Conservation (phyloP, 2,329 filamentous ascomycete genomes). For the Daldinia sp. region DNA sequence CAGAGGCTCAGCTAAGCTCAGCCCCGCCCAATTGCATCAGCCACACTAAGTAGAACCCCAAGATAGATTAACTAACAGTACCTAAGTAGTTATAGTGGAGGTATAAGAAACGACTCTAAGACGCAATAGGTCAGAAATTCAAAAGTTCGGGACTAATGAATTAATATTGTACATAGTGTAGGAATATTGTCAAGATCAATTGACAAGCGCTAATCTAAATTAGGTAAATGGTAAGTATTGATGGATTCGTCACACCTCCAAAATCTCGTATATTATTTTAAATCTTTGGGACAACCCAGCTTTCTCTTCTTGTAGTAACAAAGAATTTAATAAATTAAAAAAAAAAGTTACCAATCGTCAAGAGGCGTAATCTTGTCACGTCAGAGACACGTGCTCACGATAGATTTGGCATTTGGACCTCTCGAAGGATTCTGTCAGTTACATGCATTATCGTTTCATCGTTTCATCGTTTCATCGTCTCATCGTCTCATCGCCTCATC, state of each 20-base stretch:
- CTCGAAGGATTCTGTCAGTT: constrained; percentile 30
- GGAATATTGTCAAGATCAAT: no score
- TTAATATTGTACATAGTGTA: no score
- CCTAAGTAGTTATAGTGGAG: no score
- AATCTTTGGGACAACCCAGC: background rate
- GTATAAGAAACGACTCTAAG: no score
- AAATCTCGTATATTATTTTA: background rate
- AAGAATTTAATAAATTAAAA: no score
- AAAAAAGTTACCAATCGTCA: background rate
- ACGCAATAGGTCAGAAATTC: no score
- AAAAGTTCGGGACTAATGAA: no score
- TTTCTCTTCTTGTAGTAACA: no score
- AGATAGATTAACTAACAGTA: background rate
- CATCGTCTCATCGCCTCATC: no score
- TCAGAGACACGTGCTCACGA: constrained; percentile 27
- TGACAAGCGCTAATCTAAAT: no score
- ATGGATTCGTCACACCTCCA: background rate
- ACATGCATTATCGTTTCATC: constrained; percentile 33
- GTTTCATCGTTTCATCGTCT: constrained; percentile 37
- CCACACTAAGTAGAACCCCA: background rate
- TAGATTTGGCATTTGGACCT: constrained; percentile 12
- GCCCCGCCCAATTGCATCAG: constrained; percentile 12
- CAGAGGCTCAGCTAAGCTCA: constrained; percentile 31
- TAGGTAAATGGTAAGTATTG: no score
- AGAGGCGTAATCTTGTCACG: constrained; percentile 11